phyloP scores from a whole-genome alignment of 169 alveolate species.

The Perkinsus marinus region DNA sequence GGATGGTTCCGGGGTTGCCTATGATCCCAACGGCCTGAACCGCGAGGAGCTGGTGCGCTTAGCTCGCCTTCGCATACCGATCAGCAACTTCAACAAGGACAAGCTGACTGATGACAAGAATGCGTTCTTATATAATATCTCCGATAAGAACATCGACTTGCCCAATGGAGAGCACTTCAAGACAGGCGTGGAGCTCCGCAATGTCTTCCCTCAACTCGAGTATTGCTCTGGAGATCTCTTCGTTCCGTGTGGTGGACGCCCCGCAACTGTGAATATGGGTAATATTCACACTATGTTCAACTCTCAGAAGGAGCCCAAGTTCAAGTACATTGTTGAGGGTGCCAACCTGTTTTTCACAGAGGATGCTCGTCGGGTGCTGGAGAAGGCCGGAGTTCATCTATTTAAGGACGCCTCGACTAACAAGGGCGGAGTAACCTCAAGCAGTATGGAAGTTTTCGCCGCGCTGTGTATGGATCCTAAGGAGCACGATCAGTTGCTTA shows the following conservation, averaged over 20 bases:
- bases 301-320: slow-evolving; percentile 16
- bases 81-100: slow-evolving; percentile 5
- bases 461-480: slow-evolving; percentile 55
- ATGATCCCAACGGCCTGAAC: slow-evolving; percentile 60
- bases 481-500: slow-evolving; percentile 31
- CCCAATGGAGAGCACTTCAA: slow-evolving; percentile 51
- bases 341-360: slow-evolving; percentile 70
- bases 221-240: slow-evolving; percentile 50
- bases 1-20: slow-evolving; percentile 65
- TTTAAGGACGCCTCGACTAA: slow-evolving; percentile 65
- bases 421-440: slow-evolving; percentile 71
- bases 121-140: not conserved
- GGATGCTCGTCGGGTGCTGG: slow-evolving; percentile 55
- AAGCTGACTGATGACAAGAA: slow-evolving; percentile 1
- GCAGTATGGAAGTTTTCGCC: slow-evolving; percentile 62
- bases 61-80: slow-evolving; percentile 31
- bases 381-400: slow-evolving; percentile 46
- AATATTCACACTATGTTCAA: slow-evolving; percentile 44
- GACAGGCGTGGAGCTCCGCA: slow-evolving; percentile 55
- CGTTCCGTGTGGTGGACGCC: slow-evolving; percentile 77
- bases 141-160: slow-evolving; percentile 16
- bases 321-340: slow-evolving; percentile 63
- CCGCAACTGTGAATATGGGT: slow-evolving; percentile 46
- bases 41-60: slow-evolving; percentile 48
- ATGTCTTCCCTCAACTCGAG: slow-evolving; percentile 41